These are phyloP conservation scores for Amanita molliuscula DNA, from an alignment of 768 basidiomycete genomes.

Conservation along the genomic window DNA sequence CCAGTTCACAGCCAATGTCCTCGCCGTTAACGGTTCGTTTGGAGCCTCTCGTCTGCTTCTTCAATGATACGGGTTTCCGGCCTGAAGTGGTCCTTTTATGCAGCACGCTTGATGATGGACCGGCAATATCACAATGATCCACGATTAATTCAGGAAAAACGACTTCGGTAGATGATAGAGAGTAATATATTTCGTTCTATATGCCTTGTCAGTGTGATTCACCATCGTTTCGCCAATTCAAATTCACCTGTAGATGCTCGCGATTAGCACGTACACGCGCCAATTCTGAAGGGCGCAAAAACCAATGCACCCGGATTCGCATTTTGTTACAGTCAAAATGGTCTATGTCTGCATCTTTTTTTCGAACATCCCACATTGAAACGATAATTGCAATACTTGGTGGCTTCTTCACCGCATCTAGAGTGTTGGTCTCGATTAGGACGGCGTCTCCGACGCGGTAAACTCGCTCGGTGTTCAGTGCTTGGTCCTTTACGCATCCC, in stretches of 20 bases:
- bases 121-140: constrained; percentile 38
- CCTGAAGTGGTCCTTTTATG: constrained; percentile 6
- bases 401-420: constrained; percentile 26
- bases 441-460: constrained; percentile 62
- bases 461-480: constrained; percentile 10
- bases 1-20: constrained; percentile 2
- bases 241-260: constrained; percentile 45
- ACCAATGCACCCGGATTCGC: constrained; percentile 66
- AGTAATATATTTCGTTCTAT: constrained; percentile 73
- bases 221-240: background rate
- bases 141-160: constrained; percentile 42
- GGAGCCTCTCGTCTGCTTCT: background rate
- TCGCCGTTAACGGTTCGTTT: background rate
- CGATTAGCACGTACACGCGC: constrained; percentile 50
- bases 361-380: constrained; percentile 52
- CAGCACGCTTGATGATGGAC: constrained; percentile 11
- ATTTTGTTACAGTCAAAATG: constrained; percentile 22
- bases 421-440: constrained; percentile 39
- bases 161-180: constrained; percentile 35
- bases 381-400: constrained; percentile 64
- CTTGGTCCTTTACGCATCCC: constrained; percentile 11
- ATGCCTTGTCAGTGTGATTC: background rate
- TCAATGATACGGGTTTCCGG: constrained; percentile 6
- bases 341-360: constrained; percentile 18
- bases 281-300: constrained; percentile 55